Conservation (phyloP, 1,284 basidiomycete genomes). For the Sanghuangporus sanghuang region DNA sequence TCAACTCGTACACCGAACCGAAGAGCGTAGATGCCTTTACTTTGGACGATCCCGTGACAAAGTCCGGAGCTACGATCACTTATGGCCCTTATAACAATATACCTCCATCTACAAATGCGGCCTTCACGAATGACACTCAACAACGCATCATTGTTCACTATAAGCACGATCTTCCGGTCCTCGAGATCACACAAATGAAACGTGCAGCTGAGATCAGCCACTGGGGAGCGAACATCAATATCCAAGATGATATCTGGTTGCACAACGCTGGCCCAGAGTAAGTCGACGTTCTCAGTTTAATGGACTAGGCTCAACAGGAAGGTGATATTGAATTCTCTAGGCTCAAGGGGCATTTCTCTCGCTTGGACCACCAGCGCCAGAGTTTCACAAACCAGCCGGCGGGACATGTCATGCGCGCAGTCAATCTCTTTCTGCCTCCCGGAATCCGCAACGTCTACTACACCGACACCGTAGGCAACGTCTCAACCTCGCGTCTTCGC, state of each 20-base stretch:
- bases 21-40: conserved; percentile 50
- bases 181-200: conserved; percentile 69
- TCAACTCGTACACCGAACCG: conserved; percentile 67
- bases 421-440: conserved; percentile 76
- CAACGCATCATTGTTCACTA: conserved; percentile 76
- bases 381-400: conserved; percentile 58
- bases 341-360: conserved; percentile 94
- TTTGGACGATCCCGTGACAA: conserved; percentile 55
- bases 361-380: conserved; percentile 80
- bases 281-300: conserved; percentile 28
- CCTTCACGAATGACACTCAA: conserved; percentile 59
- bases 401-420: conserved; percentile 66
- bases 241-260: conserved; percentile 83
- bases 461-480: conserved; percentile 91
- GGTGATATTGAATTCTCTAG: conserved; percentile 34
- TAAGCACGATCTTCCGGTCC: conserved; percentile 71
- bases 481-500: conserved; percentile 89
- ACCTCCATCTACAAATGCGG: conserved; percentile 49
- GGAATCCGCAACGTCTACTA: conserved; percentile 81
- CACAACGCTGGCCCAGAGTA: conserved; percentile 87
- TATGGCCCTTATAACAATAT: conserved; percentile 85
- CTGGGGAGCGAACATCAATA: conserved; percentile 94
- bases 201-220: conserved; percentile 90
- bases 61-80: conserved; percentile 76
- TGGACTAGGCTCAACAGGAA: conserved; percentile 6